Conservation (phyloP, 1,284 basidiomycete genomes). For the Wolfiporia cocos region DNA sequence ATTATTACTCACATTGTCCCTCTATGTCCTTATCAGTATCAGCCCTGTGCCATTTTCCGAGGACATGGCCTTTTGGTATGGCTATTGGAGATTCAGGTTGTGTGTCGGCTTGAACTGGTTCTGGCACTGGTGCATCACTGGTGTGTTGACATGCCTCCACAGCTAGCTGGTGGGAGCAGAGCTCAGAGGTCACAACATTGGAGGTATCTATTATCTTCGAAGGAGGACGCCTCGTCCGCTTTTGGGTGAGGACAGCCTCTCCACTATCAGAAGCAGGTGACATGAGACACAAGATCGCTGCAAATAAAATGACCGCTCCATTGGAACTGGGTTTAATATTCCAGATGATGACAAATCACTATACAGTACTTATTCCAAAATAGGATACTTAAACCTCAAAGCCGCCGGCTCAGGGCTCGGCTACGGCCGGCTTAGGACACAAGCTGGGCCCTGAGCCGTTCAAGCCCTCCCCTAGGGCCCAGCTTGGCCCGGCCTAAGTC, state of each 20-base stretch:
- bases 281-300: not conserved
- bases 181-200: no score
- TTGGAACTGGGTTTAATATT: no score
- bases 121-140: no score
- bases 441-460: conserved; percentile 1
- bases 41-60: not conserved
- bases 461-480: not conserved
- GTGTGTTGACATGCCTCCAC: no score
- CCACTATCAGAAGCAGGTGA: not conserved
- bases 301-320: no score
- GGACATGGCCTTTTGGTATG: not conserved
- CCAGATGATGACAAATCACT: no score
- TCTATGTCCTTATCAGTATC: not conserved
- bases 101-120: no score
- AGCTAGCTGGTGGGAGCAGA: no score
- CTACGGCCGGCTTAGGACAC: not conserved
- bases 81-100: no score
- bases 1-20: not conserved
- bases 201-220: no score
- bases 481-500: not conserved
- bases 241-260: not conserved
- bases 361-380: not conserved
- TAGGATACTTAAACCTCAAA: not conserved
- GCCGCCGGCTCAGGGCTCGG: not conserved
- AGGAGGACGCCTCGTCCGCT: not conserved